Base-by-base conservation (phyloP, 2,329 filamentous ascomycete species). In the Phaeosphaeriaceae sp. region DNA sequence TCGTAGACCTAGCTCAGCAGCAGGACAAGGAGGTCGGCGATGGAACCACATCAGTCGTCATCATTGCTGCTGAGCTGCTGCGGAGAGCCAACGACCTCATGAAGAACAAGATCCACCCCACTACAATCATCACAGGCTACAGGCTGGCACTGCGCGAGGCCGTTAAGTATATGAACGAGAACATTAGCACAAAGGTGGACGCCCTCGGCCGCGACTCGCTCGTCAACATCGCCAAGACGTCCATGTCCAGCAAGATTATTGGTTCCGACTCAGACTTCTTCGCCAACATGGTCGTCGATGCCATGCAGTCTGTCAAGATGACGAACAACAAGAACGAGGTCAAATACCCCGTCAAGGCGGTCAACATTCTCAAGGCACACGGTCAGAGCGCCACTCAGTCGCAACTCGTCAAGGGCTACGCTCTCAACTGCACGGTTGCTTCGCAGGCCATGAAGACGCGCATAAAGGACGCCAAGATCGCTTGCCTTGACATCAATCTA, bases 81-180 rank as follows among this genome's bases (percentile, higher is more conserved):
- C 88, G 91, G 78, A 87, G 95, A 80, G 95, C 89, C 63, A 99
- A 99, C 84, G 95, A 99, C 83, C 87, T 99, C 67, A 96, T 98
- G 91, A 97, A 95, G 86, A 99, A 98, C 87, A 91, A 93, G 79
- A 99, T 99, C 87, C 95, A 99, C 83, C 96, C 95, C 56, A 99
- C 95, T 24, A 99, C 96, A 61, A 98, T 99, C 81, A 99, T 99
- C 78, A 98, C 93, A 62, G 95, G 95, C 73, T 99, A 99, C 86
- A 88, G 95, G 74, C 87, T 99, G 73, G 95, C 95, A 60, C 86
- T 99, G 68, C 88, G 95, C 74, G 95, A 99, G 84, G 95, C 95
- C 58, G 90, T 99, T 77, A 96, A 96, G 82, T 99, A 97, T 82
- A 96, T 99, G 90, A 94, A 92, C 81, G 95, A 99, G 81, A 97